Evolutionary conservation across 192 early-diverging fungal genomes (phyloP).

Genomic region (Coemansia sp.): DNA sequence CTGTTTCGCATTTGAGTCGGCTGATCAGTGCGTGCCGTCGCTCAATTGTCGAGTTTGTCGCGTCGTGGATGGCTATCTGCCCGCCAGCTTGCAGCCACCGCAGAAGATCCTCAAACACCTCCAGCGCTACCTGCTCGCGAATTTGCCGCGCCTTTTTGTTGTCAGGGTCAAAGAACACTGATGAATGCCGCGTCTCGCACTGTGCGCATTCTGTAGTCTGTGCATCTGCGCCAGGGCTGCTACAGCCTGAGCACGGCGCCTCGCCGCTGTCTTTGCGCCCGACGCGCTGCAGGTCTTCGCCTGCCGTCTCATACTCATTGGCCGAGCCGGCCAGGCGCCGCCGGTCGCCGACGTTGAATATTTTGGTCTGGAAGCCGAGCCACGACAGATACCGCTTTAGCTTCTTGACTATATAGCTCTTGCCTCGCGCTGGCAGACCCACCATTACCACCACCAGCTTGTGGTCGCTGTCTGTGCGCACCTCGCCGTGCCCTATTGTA

Average conservation of each 20-base stretch:
- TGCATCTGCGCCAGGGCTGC: conserved; percentile 10
- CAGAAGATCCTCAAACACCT: conserved; percentile 88
- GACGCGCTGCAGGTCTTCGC: neutral
- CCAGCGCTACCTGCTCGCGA: conserved; percentile 86
- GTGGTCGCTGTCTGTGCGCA: conserved; percentile 70
- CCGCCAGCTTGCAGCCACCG: conserved; percentile 85
- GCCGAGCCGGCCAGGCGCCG: conserved; percentile 66
- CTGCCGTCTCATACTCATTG: conserved; percentile 21
- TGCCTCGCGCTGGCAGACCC: conserved; percentile 93
- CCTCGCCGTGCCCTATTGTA: conserved; percentile 48
- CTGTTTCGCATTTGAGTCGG: conserved; percentile 59
- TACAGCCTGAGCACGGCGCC: conserved; percentile 43
- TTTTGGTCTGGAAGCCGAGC: conserved; percentile 76
- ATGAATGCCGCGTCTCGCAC: conserved; percentile 65
- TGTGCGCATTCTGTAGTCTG: conserved; percentile 16
- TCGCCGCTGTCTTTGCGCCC: neutral
- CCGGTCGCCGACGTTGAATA: conserved; percentile 95
- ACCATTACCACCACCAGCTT: conserved; percentile 97
- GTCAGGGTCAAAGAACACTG: conserved; percentile 91
- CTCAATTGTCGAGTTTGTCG: conserved; percentile 89
- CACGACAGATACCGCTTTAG: conserved; percentile 84
- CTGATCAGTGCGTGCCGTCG: conserved; percentile 69
- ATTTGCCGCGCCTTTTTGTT: conserved; percentile 73
- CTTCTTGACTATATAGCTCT: conserved; percentile 95
- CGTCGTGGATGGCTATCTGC: conserved; percentile 91